Base-by-base conservation (phyloP, 805 yeast genomes). In the Vanderwaltozyma verrucispora region DNA sequence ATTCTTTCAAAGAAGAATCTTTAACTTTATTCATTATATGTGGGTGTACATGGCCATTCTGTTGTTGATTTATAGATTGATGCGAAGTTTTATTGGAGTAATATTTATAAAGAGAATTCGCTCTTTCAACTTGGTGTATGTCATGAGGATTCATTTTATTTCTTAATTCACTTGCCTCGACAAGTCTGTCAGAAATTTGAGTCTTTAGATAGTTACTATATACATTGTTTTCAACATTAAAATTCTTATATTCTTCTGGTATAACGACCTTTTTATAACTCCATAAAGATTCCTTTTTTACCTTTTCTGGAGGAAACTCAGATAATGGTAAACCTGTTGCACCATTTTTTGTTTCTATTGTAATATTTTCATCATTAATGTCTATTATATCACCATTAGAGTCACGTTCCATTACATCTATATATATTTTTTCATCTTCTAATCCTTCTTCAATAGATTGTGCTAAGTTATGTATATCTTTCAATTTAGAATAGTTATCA, bases 271-370 rank as follows among this genome's bases (percentile, higher is more conserved):
- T 57, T 48, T 62, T 64, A 39, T 55, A 47, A 20, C 75, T 69
- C 75, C 80, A 70, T 33, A 70, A 55, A 14, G 75, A 64, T 32
- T 75, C 81, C 44, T 69, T 74, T 49, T 70, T 74, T 27, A 73
- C 62, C 49, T 73, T 78, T 3, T 65, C 58, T 14, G 75, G 72
- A 8, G 95, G 95, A 5, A 69, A 67, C n/a, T 73, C 67, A 45
- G 75, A 84, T 37, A 86, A 59, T 3, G 92, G 80, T 29, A 75
- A 65, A 2, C 96, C 95, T 0, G 89, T 79, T 28, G 75, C 74
- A 10, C 71, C 68, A 30, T 83, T 76, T 10, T 62, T 55, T 0
- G 80, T 75, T 27, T 66, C 70, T 1, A n/a, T 31, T 8, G 24
- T 11, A 25, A 32, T 23, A 14, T 29, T 21, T 11, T 33, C 40